These are phyloP conservation scores for Phyllosticta paracitricarpa DNA, from an alignment of 2,329 filamentous ascomycete genomes.

Conservation along the genomic window DNA sequence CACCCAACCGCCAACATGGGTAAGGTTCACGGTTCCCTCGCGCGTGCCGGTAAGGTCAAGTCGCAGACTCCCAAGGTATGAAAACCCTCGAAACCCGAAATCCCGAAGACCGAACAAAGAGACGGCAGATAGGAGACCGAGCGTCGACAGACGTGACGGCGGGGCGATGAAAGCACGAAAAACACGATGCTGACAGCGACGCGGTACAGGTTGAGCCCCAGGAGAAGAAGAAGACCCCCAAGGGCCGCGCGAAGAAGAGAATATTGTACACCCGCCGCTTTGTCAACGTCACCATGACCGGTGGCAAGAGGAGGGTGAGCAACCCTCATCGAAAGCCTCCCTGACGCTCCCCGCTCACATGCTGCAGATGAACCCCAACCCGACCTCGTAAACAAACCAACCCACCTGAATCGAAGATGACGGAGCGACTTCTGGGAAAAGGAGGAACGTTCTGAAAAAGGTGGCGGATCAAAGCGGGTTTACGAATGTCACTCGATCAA, in stretches of 20 bases:
- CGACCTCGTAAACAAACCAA: slow-evolving; percentile 48
- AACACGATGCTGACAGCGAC: slow-evolving; percentile 1
- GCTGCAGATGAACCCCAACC: slow-evolving; percentile 76
- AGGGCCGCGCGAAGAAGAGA: slow-evolving; percentile 96
- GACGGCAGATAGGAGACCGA: not conserved
- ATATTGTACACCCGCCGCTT: slow-evolving; percentile 94
- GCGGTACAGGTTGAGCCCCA: slow-evolving; percentile 63
- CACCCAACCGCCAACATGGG: slow-evolving; percentile 57
- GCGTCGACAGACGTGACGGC: not conserved
- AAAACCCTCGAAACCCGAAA: slow-evolving; percentile 14
- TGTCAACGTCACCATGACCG: slow-evolving; percentile 94
- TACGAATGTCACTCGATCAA: slow-evolving; percentile 15
- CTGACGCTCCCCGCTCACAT: slow-evolving; percentile 10
- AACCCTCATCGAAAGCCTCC: slow-evolving; percentile 16
- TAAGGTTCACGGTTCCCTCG: slow-evolving; percentile 90
- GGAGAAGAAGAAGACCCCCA: slow-evolving; percentile 95
- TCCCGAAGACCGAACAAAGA: not conserved
- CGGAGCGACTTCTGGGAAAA: slow-evolving; percentile 9
- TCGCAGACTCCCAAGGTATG: slow-evolving; percentile 86
- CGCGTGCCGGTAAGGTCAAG: slow-evolving; percentile 97
- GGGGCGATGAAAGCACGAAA: slow-evolving; percentile 17
- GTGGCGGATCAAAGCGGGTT: not conserved
- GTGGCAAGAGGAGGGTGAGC: slow-evolving; percentile 94
- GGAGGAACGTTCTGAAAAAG: slow-evolving; percentile 7
- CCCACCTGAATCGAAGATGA: not conserved